phyloP scores from a whole-genome alignment of 306 rosid species.

The Malus asiatica region DNA sequence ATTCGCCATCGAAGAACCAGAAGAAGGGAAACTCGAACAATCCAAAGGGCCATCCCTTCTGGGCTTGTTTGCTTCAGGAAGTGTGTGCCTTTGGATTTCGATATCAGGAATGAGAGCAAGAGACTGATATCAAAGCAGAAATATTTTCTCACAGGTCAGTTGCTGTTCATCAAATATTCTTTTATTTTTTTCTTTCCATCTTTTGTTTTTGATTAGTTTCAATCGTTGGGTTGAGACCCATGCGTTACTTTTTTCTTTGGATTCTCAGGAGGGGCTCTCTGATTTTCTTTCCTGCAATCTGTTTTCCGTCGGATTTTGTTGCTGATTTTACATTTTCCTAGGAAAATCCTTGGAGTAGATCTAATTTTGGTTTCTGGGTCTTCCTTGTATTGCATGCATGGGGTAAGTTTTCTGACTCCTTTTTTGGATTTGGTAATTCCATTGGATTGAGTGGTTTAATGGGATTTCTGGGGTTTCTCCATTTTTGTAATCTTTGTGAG shows the following conservation, averaged over 20 bases:
- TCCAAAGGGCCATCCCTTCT: conserved; percentile 10
- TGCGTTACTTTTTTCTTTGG: neutral
- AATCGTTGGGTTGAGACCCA: neutral
- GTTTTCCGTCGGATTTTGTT: conserved; percentile 9
- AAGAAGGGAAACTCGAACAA: neutral
- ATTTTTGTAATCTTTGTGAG: neutral
- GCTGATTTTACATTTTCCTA: conserved; percentile 9
- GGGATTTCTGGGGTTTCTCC: neutral
- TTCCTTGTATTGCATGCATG: conserved; percentile 33
- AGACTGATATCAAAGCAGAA: neutral
- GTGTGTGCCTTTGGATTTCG: conserved; percentile 3
- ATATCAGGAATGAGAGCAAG: conserved; percentile 18
- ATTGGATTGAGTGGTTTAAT: neutral
- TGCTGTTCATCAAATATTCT: neutral
- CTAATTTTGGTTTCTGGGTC: conserved; percentile 23
- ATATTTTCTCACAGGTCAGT: conserved; percentile 14
- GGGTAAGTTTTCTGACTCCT: conserved; percentile 46
- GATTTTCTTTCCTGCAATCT: conserved; percentile 26
- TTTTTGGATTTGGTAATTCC: neutral
- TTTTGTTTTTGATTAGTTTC: neutral
- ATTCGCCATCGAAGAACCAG: neutral
- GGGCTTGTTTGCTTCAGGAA: neutral
- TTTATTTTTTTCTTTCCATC: neutral
- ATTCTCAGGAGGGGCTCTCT: conserved; percentile 18
- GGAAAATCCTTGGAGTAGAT: conserved; percentile 10